phyloP scores from a whole-genome alignment of 768 basidiomycete species.

The Termitomyces heimii region DNA sequence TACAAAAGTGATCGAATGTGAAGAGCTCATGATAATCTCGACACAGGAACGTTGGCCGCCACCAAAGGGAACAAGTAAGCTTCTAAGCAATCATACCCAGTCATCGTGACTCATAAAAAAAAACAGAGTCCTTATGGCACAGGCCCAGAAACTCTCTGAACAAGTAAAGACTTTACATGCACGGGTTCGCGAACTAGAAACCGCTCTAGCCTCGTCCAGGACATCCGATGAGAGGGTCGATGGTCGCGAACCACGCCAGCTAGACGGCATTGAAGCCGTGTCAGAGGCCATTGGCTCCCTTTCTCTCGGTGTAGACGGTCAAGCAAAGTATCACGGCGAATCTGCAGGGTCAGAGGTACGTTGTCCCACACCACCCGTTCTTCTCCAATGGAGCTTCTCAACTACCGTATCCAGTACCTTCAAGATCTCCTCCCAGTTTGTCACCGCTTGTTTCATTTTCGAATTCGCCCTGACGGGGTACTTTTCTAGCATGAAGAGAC shows the following conservation, averaged over 20 bases:
- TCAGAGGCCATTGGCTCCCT: slow-evolving; percentile 41
- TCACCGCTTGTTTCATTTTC: not conserved
- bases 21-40: not conserved
- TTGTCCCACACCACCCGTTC: not conserved
- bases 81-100: not conserved
- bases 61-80: slow-evolving; percentile 53
- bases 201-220: slow-evolving; percentile 25
- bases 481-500: slow-evolving; percentile 14
- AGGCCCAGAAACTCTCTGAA: slow-evolving; percentile 39
- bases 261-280: slow-evolving; percentile 21
- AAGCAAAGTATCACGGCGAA: slow-evolving; percentile 43
- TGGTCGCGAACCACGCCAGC: slow-evolving; percentile 11
- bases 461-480: not conserved
- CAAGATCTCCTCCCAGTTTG: slow-evolving; percentile 31
- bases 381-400: not conserved
- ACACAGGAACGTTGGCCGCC: slow-evolving; percentile 39
- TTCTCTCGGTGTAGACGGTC: slow-evolving; percentile 42
- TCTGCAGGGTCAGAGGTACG: slow-evolving; percentile 44
- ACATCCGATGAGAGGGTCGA: not conserved
- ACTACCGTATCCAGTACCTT: slow-evolving; percentile 24
- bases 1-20: not conserved
- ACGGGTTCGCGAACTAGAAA: slow-evolving; percentile 41
- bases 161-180: slow-evolving; percentile 37
- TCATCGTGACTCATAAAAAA: not conserved
- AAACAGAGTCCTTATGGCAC: slow-evolving; percentile 45